These are phyloP conservation scores for Psilocybe mexicana DNA, from an alignment of 1,284 basidiomycete species.

Conservation along the genomic window DNA sequence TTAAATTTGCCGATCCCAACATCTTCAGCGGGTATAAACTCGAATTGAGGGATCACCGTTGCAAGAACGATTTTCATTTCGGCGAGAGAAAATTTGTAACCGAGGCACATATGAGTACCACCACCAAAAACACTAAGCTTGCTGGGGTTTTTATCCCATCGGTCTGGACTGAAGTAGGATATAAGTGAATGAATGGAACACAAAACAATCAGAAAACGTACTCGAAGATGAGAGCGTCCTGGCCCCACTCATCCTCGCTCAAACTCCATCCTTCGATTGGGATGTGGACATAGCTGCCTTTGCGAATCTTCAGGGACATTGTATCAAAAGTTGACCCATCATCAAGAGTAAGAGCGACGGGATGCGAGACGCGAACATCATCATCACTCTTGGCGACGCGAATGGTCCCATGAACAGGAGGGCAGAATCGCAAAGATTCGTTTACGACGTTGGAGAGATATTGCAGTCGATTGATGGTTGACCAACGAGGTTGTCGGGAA, in stretches of 20 bases:
- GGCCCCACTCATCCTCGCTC: slow-evolving; percentile 52
- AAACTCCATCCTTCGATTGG: slow-evolving; percentile 56
- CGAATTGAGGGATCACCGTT: slow-evolving; percentile 42
- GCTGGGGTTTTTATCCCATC: slow-evolving; percentile 48
- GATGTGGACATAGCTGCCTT: slow-evolving; percentile 55
- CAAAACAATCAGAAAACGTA: slow-evolving; percentile 26
- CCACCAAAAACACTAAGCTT: slow-evolving; percentile 57
- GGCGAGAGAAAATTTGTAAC: slow-evolving; percentile 44
- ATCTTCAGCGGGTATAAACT: slow-evolving; percentile 41
- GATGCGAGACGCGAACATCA: slow-evolving; percentile 49
- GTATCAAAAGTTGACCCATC: slow-evolving; percentile 39
- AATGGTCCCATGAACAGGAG: slow-evolving; percentile 54
- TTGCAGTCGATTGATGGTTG: slow-evolving; percentile 44
- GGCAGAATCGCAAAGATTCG: slow-evolving; percentile 51
- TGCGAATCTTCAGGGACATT: slow-evolving; percentile 41
- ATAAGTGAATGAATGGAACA: slow-evolving; percentile 7
- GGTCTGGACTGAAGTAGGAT: slow-evolving; percentile 41
- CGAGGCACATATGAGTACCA: slow-evolving; percentile 51
- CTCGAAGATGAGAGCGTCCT: slow-evolving; percentile 51
- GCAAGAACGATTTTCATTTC: slow-evolving; percentile 53
- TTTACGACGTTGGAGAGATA: slow-evolving; percentile 58
- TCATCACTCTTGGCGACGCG: slow-evolving; percentile 52
- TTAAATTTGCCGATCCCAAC: slow-evolving; percentile 46
- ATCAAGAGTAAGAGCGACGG: slow-evolving; percentile 43
- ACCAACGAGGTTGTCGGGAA: slow-evolving; percentile 18